Base-by-base conservation (phyloP, 2,329 filamentous ascomycete genomes). In the Akanthomyces lecanii region DNA sequence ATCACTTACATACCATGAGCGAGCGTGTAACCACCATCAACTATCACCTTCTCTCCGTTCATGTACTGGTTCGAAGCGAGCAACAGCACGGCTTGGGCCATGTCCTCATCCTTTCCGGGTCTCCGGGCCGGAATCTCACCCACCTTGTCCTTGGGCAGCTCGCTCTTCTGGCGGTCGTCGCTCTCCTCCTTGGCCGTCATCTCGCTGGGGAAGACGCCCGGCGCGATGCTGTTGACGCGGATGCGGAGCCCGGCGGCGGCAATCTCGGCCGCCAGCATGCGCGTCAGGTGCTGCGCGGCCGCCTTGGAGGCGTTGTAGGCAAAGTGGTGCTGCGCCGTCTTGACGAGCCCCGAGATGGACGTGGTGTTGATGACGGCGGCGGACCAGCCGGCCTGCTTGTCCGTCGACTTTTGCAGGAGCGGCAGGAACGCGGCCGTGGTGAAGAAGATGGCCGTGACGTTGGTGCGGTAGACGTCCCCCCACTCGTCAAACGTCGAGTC, bases 221-320 rank as follows among this genome's bases (percentile, higher is more conserved):
- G 90, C 0, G 90, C 90, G 65, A 91, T 90, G 47, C 88, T 85
- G 70, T 92, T 83, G 44, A 89, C 82, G 67, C 92, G 90, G 47
- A 84, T 79, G 72, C 85, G 88, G 65, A 89, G 81, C 23, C 82
- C 80, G 53, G 84, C 79, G 64, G 76, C 76, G 0, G 83, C 81
- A 6, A 89, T 71, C 73, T 90, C 87, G 44, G 79, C 76, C 0
- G 87, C 85, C 12, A 90, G 75, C 71, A 90, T 87, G 62, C 86
- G 79, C 40, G 81, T 86, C 61, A 90, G 74, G 67, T 90, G 88
- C 65, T 85, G 81, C 2, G 88, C 77, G 0, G 87, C 88, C 0
- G 82, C 88, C 74, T 90, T 90, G 65, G 77, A 82, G 0, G 85
- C 81, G 57, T 84, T 85, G 74, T 89, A 90, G 3, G 83, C 77